These are phyloP conservation scores for Cubamyces sp. DNA, from an alignment of 768 basidiomycete genomes.

Conservation along the genomic window DNA sequence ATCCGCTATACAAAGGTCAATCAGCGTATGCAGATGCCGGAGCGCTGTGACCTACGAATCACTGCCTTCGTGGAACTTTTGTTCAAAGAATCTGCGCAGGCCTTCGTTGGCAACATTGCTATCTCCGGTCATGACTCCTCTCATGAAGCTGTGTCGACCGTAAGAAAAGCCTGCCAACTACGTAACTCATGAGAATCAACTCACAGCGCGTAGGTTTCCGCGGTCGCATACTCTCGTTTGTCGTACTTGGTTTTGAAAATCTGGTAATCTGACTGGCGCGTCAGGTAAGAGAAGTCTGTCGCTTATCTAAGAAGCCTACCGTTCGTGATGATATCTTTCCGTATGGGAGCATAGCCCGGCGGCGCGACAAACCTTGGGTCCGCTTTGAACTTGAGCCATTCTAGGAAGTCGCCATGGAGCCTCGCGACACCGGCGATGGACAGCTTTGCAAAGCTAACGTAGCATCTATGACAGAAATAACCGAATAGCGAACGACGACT, in stretches of 20 bases:
- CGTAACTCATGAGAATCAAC: slow-evolving; percentile 29
- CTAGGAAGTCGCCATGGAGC: slow-evolving; percentile 66
- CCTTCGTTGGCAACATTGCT: slow-evolving; percentile 70
- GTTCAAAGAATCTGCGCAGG: slow-evolving; percentile 80
- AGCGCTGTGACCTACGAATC: slow-evolving; percentile 65
- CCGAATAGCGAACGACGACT: slow-evolving; percentile 79
- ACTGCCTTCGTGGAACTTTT: slow-evolving; percentile 77
- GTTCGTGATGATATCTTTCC: slow-evolving; percentile 56
- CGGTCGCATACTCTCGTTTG: slow-evolving; percentile 65
- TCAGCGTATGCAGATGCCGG: not conserved
- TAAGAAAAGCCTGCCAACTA: not conserved
- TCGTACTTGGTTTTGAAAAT: slow-evolving; percentile 69
- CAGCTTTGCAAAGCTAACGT: slow-evolving; percentile 73
- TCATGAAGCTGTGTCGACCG: slow-evolving; percentile 59
- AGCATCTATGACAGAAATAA: slow-evolving; percentile 79
- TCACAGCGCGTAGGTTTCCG: slow-evolving; percentile 63
- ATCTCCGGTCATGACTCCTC: slow-evolving; percentile 66
- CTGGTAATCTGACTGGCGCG: slow-evolving; percentile 41
- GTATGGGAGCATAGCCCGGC: slow-evolving; percentile 23
- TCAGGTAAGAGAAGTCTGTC: not conserved
- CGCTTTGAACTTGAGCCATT: slow-evolving; percentile 47
- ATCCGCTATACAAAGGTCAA: slow-evolving; percentile 49
- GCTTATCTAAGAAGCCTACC: slow-evolving; percentile 35
- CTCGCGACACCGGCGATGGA: slow-evolving; percentile 73
- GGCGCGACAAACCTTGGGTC: not conserved